phyloP scores from a whole-genome alignment of 2,329 filamentous ascomycete species.

The Hymenoscyphus scutula region DNA sequence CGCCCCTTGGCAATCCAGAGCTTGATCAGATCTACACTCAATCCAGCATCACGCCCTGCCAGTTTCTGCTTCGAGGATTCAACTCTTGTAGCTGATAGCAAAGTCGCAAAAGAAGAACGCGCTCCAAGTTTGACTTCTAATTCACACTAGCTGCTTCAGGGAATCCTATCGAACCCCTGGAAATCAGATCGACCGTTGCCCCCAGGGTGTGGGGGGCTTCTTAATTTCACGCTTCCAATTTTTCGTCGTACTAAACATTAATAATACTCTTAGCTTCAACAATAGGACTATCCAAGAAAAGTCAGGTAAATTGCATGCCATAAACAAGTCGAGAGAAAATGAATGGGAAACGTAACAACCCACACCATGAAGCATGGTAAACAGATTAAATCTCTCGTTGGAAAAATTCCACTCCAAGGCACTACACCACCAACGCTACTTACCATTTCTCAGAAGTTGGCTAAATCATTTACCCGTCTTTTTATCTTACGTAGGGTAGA shows the following conservation, averaged over 20 bases:
- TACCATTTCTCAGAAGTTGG: no score
- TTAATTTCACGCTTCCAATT: constrained; percentile 1
- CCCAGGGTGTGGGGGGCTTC: background rate
- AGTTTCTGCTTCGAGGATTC: no score
- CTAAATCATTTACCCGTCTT: no score
- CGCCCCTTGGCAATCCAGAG: background rate
- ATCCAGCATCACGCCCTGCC: no score
- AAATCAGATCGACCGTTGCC: no score
- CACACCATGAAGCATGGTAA: background rate
- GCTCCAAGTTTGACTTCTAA: no score
- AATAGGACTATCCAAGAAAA: background rate
- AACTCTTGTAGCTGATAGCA: no score
- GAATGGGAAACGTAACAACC: background rate
- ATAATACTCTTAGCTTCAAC: constrained; percentile 2
- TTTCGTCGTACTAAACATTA: background rate
- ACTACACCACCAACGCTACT: no score
- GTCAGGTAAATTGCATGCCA: background rate
- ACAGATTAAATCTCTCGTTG: background rate
- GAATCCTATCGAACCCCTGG: no score
- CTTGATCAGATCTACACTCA: background rate
- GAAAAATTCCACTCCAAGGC: no score
- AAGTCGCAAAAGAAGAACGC: no score
- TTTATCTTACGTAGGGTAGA: background rate
- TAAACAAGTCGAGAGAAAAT: background rate
- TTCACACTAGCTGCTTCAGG: no score